These are phyloP conservation scores for Parmelia sp. DNA, from an alignment of 495 filamentous ascomycete genomes.

Conservation along the genomic window DNA sequence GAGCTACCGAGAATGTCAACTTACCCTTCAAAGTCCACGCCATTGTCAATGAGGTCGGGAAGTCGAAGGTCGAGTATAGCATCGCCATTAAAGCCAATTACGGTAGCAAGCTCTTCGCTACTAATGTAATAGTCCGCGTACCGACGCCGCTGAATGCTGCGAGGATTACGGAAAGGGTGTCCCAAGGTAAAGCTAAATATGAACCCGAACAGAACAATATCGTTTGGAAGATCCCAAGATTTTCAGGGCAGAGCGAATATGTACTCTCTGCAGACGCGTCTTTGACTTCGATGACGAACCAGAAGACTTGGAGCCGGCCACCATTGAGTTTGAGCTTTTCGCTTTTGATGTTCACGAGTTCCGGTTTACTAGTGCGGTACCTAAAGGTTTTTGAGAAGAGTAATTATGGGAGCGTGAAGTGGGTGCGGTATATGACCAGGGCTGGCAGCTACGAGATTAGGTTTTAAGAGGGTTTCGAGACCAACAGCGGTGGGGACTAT, in stretches of 20 bases:
- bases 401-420: constrained; percentile 97
- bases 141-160: constrained; percentile 97
- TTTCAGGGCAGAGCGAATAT: constrained; percentile 91
- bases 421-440: constrained; percentile 98
- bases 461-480: constrained; percentile 11
- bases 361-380: constrained; percentile 85
- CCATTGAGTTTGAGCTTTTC: constrained; percentile 88
- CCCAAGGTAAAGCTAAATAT: constrained; percentile 96
- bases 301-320: constrained; percentile 94
- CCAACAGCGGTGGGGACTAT: neutral
- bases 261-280: constrained; percentile 91
- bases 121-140: constrained; percentile 92
- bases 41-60: constrained; percentile 95
- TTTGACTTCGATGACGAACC: constrained; percentile 93
- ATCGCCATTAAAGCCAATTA: constrained; percentile 97
- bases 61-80: constrained; percentile 97
- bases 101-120: constrained; percentile 91
- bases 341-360: constrained; percentile 95
- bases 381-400: constrained; percentile 99
- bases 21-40: constrained; percentile 98
- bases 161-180: constrained; percentile 84
- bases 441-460: constrained; percentile 60
- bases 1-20: constrained; percentile 99
- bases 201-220: constrained; percentile 97
- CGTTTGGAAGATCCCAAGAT: constrained; percentile 97